These are phyloP conservation scores for Tolypocladium cylindrosporum DNA, from an alignment of 2,329 filamentous ascomycete species.

Conservation along the genomic window DNA sequence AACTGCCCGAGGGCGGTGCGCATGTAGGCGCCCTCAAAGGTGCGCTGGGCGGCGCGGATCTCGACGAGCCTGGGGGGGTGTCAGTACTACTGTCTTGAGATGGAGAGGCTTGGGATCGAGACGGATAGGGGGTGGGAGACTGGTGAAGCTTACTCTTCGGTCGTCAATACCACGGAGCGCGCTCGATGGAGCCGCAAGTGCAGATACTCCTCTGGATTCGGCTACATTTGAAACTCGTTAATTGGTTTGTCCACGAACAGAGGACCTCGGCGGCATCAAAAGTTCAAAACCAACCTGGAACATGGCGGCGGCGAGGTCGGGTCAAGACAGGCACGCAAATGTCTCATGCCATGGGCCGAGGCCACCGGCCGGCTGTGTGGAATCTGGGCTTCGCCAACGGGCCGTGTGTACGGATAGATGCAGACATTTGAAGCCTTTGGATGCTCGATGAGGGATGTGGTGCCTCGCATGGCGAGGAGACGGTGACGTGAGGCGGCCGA, in stretches of 20 bases:
- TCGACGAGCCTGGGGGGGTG: slow-evolving; percentile 60
- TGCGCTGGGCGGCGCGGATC: slow-evolving; percentile 87
- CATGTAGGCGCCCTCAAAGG: slow-evolving; percentile 95
- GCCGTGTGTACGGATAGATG: neutral
- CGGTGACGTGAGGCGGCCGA: neutral
- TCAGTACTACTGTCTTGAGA: neutral
- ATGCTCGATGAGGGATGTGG: neutral
- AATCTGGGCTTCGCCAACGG: neutral
- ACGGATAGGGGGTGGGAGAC: slow-evolving; percentile 6
- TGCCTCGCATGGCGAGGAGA: neutral
- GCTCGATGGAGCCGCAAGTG: slow-evolving; percentile 76
- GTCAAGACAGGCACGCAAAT: neutral
- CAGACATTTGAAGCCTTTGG: neutral
- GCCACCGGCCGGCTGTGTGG: neutral
- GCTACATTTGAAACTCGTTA: slow-evolving; percentile 23
- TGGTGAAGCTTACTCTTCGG: slow-evolving; percentile 50
- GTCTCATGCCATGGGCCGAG: neutral
- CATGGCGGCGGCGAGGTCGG: slow-evolving; percentile 4
- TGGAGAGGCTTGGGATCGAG: neutral
- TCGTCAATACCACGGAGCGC: slow-evolving; percentile 70
- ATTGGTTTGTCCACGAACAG: neutral
- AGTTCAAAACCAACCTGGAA: slow-evolving; percentile 5
- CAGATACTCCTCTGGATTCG: slow-evolving; percentile 63
- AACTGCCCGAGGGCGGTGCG: slow-evolving; percentile 92
- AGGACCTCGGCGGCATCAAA: neutral